Evolutionary conservation across 2,329 filamentous ascomycete species (phyloP).

Genomic region (Sporothrix variecibatus): DNA sequence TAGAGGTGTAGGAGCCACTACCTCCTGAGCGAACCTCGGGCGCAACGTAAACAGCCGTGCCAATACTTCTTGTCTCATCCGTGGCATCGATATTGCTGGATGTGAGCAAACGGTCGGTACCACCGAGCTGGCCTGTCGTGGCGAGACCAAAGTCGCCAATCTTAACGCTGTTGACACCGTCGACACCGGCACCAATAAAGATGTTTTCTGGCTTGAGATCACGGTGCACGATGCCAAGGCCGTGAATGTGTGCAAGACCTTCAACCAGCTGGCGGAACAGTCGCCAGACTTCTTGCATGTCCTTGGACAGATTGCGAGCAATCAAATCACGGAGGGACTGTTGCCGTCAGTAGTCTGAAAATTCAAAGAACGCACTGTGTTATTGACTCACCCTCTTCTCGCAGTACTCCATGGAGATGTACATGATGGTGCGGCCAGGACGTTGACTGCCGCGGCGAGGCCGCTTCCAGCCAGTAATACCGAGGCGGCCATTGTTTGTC

Average conservation of each 20-base stretch:
- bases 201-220: constrained; percentile 97
- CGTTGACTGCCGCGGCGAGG: constrained; percentile 45
- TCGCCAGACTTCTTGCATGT: constrained; percentile 80
- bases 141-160: constrained; percentile 97
- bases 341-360: constrained; percentile 20
- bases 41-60: constrained; percentile 88
- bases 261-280: constrained; percentile 90
- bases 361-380: not conserved
- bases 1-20: constrained; percentile 79
- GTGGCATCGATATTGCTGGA: constrained; percentile 48
- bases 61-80: constrained; percentile 71
- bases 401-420: constrained; percentile 99
- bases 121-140: constrained; percentile 70
- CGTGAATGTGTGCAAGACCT: constrained; percentile 86
- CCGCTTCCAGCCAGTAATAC: constrained; percentile 28
- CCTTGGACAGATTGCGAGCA: constrained; percentile 69
- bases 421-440: constrained; percentile 72
- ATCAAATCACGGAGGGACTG: constrained; percentile 88
- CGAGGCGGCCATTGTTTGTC: constrained; percentile 27
- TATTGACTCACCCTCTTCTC: constrained; percentile 68
- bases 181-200: constrained; percentile 71
- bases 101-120: constrained; percentile 21
- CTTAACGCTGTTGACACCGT: constrained; percentile 83
- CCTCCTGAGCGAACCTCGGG: constrained; percentile 82
- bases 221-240: constrained; percentile 87